Percentiles rank a stretch among this genome's conserved stretches.
phyloP scores from a whole-genome alignment of 2,329 filamentous ascomycete genomes.

The Penicillium griseofulvum region DNA sequence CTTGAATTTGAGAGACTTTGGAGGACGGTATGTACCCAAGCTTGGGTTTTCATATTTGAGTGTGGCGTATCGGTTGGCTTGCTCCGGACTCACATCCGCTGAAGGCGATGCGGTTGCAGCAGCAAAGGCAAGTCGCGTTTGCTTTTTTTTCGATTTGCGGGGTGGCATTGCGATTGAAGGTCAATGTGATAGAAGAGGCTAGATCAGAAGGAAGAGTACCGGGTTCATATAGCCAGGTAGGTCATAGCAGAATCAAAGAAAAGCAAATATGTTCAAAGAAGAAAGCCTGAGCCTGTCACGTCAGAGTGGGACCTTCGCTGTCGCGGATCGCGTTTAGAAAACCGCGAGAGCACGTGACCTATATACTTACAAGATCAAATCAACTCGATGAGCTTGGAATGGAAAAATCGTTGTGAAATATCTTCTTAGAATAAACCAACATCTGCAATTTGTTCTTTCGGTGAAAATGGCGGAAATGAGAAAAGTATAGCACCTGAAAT shows the following conservation, averaged over 20 bases:
- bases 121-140: constrained; percentile 46
- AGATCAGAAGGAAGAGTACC: not conserved
- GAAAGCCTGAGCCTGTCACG: not conserved
- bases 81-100: constrained; percentile 15
- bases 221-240: not conserved
- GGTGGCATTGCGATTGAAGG: constrained; percentile 26
- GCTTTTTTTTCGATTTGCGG: constrained; percentile 36
- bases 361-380: not conserved
- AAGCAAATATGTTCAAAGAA: not conserved
- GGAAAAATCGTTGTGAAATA: not conserved
- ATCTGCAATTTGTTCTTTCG: not conserved
- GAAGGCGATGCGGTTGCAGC: constrained; percentile 30
- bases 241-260: not conserved
- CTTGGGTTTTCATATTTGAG: constrained; percentile 36
- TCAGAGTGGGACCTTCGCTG: constrained; percentile 2
- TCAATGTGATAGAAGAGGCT: not conserved
- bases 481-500: not conserved
- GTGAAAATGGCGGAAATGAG: not conserved
- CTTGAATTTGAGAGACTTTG: constrained; percentile 5
- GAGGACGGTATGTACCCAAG: constrained; percentile 12
- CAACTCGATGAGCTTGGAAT: not conserved
- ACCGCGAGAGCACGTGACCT: constrained; percentile 25
- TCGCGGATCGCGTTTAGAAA: constrained; percentile 7
- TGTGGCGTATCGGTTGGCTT: constrained; percentile 31
- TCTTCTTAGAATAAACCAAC: not conserved